A percentile compares a stretch with the other conserved stretches of the same genome.
Evolutionary conservation across 73 alveolate species (phyloP).

Genomic region (Stentor roeselii): DNA sequence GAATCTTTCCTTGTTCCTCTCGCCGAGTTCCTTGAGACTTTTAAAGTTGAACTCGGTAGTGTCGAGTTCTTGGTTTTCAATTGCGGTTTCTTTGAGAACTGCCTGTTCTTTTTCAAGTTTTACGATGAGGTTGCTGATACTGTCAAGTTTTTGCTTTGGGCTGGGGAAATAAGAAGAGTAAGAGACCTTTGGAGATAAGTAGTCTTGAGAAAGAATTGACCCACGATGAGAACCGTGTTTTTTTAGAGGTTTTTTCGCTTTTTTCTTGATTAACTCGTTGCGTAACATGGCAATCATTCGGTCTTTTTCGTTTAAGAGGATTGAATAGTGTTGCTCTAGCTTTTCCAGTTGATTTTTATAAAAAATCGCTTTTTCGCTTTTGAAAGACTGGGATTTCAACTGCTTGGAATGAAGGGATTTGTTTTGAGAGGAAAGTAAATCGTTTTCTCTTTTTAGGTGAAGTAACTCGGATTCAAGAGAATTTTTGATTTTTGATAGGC

Average conservation of each 20-base stretch:
- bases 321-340: background rate
- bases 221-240: background rate
- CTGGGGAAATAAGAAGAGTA: no score
- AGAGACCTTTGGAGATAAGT: background rate
- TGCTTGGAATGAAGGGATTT: background rate
- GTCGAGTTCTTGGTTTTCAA: background rate
- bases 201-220: background rate
- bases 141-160: background rate
- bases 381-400: background rate
- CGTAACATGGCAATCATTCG: background rate
- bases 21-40: background rate
- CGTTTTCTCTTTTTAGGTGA: background rate
- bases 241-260: background rate
- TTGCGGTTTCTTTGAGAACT: background rate
- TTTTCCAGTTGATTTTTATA: conserved; percentile 9
- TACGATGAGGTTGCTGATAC: background rate
- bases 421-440: background rate
- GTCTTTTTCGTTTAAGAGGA: background rate
- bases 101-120: conserved; percentile 25
- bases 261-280: background rate
- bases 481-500: background rate
- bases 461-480: background rate
- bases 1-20: background rate
- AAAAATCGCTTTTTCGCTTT: background rate
- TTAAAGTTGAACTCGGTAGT: no score